Percentiles rank a stretch among this genome's conserved stretches.
These are phyloP conservation scores for Hypoxylon fuscum DNA, from an alignment of 495 filamentous ascomycete species.

Conservation along the genomic window DNA sequence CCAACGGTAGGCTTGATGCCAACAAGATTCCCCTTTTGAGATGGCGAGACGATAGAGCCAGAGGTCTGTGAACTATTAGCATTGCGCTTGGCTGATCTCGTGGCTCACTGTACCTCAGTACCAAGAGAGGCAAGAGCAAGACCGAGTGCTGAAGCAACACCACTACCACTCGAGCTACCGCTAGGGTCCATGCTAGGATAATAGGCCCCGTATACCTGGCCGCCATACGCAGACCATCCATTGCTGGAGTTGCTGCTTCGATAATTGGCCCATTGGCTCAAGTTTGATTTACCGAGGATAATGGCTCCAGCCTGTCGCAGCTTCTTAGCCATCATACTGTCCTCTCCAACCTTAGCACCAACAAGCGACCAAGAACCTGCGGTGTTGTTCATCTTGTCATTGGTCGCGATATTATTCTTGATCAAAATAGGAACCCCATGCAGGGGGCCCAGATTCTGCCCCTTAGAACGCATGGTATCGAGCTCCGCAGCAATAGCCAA, in stretches of 20 bases:
- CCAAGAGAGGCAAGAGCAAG: slow-evolving; percentile 47
- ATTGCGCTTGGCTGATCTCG: background rate
- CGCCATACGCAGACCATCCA: slow-evolving; percentile 57
- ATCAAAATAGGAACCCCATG: slow-evolving; percentile 51
- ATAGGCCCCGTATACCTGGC: slow-evolving; percentile 56
- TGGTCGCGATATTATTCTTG: slow-evolving; percentile 51
- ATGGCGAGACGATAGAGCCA: slow-evolving; percentile 48
- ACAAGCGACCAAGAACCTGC: slow-evolving; percentile 66
- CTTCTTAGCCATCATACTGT: slow-evolving; percentile 53
- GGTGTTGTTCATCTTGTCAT: slow-evolving; percentile 33
- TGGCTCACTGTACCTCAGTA: slow-evolving; percentile 27
- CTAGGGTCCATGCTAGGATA: slow-evolving; percentile 48
- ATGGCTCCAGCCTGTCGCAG: slow-evolving; percentile 57
- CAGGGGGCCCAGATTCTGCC: slow-evolving; percentile 24
- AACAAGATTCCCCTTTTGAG: slow-evolving; percentile 48
- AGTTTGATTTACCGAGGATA: slow-evolving; percentile 55
- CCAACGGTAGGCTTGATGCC: slow-evolving; percentile 53
- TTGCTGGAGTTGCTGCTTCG: slow-evolving; percentile 48
- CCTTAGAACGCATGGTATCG: slow-evolving; percentile 41
- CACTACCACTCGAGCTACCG: slow-evolving; percentile 50
- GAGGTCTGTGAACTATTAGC: slow-evolving; percentile 34
- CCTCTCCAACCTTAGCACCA: slow-evolving; percentile 55
- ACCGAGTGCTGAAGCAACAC: slow-evolving; percentile 47
- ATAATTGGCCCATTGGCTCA: slow-evolving; percentile 54
- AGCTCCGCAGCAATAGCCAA: slow-evolving; percentile 45